Evolutionary conservation across 208 protist genomes (phyloP).

Genomic region (Leishmania gerbilli): DNA sequence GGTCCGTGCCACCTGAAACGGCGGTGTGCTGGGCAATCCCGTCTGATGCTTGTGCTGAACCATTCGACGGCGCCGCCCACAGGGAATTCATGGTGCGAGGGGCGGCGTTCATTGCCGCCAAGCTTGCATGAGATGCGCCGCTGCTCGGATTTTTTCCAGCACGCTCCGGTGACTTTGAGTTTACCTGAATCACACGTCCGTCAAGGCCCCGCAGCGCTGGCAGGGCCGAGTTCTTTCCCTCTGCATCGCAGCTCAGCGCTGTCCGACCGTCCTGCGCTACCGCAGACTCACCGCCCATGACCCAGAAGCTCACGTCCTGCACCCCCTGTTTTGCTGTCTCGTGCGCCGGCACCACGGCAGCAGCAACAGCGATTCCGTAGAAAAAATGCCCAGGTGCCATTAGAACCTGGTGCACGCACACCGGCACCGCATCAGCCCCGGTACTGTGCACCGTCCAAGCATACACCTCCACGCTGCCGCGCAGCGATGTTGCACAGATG

Average conservation of each 20-base stretch:
- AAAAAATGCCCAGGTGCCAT: slow-evolving; percentile 15
- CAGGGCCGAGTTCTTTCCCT: not conserved
- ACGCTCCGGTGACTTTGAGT: not conserved
- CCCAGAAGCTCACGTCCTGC: slow-evolving; percentile 22
- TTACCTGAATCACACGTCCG: slow-evolving; percentile 17
- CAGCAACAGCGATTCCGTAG: slow-evolving; percentile 8
- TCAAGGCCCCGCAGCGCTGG: slow-evolving; percentile 16
- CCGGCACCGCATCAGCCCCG: not conserved
- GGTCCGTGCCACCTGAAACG: not conserved
- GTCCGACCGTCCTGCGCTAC: not conserved
- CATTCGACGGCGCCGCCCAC: slow-evolving; percentile 3
- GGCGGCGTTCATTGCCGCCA: not conserved
- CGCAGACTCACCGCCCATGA: slow-evolving; percentile 12
- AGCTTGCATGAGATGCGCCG: not conserved
- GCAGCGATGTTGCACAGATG: slow-evolving; percentile 18
- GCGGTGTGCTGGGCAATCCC: not conserved
- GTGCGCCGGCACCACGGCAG: not conserved
- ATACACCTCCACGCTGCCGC: slow-evolving; percentile 26
- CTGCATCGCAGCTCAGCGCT: not conserved
- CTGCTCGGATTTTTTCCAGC: not conserved
- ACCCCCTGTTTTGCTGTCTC: not conserved
- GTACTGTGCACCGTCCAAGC: slow-evolving; percentile 7
- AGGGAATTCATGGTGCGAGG: slow-evolving; percentile 16
- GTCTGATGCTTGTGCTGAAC: not conserved
- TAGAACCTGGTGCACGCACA: slow-evolving; percentile 33